Percentiles rank a stretch among this genome's conserved stretches.
Conservation (phyloP, 768 basidiomycete genomes). For the Nidularia pulvinata region DNA sequence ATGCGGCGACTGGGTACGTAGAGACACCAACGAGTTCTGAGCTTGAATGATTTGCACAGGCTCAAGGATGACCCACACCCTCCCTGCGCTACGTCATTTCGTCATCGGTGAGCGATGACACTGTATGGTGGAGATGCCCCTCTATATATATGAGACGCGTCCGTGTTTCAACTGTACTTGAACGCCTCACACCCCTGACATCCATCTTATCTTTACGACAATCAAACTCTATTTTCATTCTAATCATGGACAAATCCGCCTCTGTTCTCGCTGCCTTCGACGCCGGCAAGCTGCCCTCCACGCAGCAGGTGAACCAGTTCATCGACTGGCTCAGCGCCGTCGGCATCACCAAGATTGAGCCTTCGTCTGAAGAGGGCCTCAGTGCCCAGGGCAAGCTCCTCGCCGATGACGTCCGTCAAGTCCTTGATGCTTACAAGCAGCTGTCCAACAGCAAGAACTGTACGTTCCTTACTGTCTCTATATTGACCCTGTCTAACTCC, state of each 20-base stretch:
- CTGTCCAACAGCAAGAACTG: conserved; percentile 59
- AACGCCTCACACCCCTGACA: too few relatives aligned
- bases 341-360: conserved; percentile 44
- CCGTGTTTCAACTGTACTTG: too few relatives aligned
- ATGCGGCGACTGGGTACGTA: too few relatives aligned
- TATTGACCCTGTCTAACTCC: neutral
- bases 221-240: neutral
- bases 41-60: too few relatives aligned
- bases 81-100: too few relatives aligned
- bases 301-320: conserved; percentile 50
- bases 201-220: conserved; percentile 1
- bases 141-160: too few relatives aligned
- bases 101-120: too few relatives aligned
- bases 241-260: conserved; percentile 64
- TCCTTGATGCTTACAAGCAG: conserved; percentile 57
- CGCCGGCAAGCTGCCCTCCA: conserved; percentile 70
- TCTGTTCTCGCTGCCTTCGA: conserved; percentile 67
- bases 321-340: conserved; percentile 57
- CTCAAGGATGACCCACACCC: too few relatives aligned
- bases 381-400: conserved; percentile 55
- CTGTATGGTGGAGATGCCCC: too few relatives aligned
- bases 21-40: too few relatives aligned
- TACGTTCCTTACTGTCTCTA: conserved; percentile 12
- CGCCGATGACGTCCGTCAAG: conserved; percentile 43
- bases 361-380: conserved; percentile 37